These are phyloP conservation scores for Ogataea ramenticola DNA, from an alignment of 805 yeast species.

Conservation along the genomic window DNA sequence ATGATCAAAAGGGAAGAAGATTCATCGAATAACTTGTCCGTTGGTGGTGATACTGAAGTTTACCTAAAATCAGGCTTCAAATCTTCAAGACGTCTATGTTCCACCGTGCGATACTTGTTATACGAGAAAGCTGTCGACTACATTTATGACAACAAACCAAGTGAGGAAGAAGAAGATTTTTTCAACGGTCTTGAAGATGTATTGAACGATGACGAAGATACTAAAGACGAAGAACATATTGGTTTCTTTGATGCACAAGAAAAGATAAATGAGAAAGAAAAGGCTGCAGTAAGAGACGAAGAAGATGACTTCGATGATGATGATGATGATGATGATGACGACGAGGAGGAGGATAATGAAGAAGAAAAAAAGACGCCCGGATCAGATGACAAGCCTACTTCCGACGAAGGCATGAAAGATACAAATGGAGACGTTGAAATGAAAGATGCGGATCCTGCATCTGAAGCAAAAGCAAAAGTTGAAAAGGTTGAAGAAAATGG, in stretches of 20 bases:
- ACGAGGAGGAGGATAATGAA: constrained; percentile 5
- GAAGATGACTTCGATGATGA: constrained; percentile 28
- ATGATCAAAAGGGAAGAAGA: constrained; percentile 4
- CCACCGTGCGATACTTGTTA: constrained; percentile 57
- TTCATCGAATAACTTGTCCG: background rate
- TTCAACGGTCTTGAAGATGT: constrained; percentile 7
- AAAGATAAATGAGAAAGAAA: constrained; percentile 1
- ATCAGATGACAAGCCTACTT: too few relatives aligned
- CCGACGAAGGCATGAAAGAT: constrained; percentile 8
- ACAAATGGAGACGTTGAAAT: constrained; percentile 23
- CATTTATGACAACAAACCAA: constrained; percentile 19
- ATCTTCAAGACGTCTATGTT: constrained; percentile 48
- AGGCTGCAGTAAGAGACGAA: constrained; percentile 13
- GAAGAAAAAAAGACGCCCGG: constrained; percentile 5
- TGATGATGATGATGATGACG: constrained; percentile 18
- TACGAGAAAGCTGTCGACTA: constrained; percentile 66
- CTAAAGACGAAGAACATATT: constrained; percentile 24
- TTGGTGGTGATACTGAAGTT: constrained; percentile 25
- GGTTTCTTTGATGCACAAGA: constrained; percentile 15
- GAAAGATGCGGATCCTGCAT: constrained; percentile 27
- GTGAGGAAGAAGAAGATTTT: constrained; percentile 47
- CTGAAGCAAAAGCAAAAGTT: background rate
- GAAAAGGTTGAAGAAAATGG: constrained; percentile 3
- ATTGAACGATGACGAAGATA: constrained; percentile 21
- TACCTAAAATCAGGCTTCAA: constrained; percentile 39